Evolutionary conservation across 805 yeast genomes (phyloP), one percentile per base, ranked within the genome.

Genomic region (Wickerhamiella kurtzmanii): DNA sequence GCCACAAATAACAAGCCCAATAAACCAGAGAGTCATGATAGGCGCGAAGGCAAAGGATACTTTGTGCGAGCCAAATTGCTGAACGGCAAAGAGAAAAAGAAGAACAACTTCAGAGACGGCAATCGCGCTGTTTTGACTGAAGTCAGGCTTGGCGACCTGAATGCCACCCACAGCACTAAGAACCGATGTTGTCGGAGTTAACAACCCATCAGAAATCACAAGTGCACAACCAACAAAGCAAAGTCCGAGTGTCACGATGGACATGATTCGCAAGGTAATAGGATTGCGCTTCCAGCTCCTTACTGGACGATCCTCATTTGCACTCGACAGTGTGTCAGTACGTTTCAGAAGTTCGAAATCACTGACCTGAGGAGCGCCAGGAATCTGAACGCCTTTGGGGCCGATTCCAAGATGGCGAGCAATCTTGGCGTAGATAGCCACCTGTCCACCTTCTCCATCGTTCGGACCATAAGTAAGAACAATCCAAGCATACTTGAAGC

Each of bases 171-270:
- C 61, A 1, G 81, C 79, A 46, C 75, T 68, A 43, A 76, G 65
- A 2, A 76, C 78, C 1, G 81, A 76, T 11, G 80, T 75, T 2
- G 81, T 76, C 21, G 82, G 82, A 2, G 82, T 77, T 49, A 77
- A 64, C 46, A 77, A 61, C 4, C 81, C 81, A 59, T 77, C 81
- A 6, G 79, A 73, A 36, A 77, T 61, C 17, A 77, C 77, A 53
- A 77, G 63, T 0, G 78, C 64, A 53, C 80, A 74, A 2, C 81
- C 81, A 22, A 75, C 47, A 49, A 76, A 74, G 49, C 79, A 57
- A 21, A 51, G 43, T 2, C 42, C 48, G 4, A 50, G 43, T 1
- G 50, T 36, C 35, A 47, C 8, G 17, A 46, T 17, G 8, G 52
- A 48, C 11, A 48, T 22, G 18, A 18, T 15, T 16, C 37, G 42